Evolutionary conservation across 1,139 yeast genomes (phyloP).

Genomic region (Geotrichum siamense): DNA sequence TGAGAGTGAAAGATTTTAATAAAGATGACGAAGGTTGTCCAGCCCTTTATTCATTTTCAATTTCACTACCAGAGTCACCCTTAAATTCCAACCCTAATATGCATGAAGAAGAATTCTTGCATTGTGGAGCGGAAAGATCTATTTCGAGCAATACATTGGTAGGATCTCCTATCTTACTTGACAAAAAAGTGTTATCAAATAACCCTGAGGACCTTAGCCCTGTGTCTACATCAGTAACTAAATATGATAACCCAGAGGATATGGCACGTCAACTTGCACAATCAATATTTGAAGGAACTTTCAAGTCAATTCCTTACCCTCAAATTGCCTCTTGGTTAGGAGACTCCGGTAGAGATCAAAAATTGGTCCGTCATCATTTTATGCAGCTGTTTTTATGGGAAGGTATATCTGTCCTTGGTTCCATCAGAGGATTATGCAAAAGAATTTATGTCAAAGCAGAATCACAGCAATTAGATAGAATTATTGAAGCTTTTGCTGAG

Average conservation of each 20-base stretch:
- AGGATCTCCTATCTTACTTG: neutral
- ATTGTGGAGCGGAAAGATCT: no score
- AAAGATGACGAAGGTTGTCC: no score
- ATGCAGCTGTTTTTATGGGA: conserved; percentile 33
- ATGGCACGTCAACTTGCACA: conserved; percentile 1
- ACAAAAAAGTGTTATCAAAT: no score
- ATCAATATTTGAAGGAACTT: conserved; percentile 12
- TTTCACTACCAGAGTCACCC: no score
- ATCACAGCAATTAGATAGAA: conserved; percentile 72
- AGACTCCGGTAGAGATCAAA: conserved; percentile 23
- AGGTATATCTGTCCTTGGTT: conserved; percentile 34
- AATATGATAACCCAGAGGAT: neutral
- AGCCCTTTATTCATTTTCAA: no score
- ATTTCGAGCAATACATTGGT: neutral
- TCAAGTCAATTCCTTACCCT: conserved; percentile 16
- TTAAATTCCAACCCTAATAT: no score
- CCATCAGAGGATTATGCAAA: conserved; percentile 57
- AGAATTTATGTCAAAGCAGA: conserved; percentile 72
- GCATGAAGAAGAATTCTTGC: no score
- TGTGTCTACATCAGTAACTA: neutral
- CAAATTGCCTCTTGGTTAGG: conserved; percentile 33
- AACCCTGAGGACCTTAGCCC: neutral
- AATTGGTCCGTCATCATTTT: conserved; percentile 25
- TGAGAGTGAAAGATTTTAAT: no score
- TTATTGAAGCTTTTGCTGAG: conserved; percentile 60